Percentiles rank a stretch among this genome's conserved stretches.
Evolutionary conservation across 2,329 filamentous ascomycete genomes (phyloP).

Genomic region (Fusarium duplospermum): DNA sequence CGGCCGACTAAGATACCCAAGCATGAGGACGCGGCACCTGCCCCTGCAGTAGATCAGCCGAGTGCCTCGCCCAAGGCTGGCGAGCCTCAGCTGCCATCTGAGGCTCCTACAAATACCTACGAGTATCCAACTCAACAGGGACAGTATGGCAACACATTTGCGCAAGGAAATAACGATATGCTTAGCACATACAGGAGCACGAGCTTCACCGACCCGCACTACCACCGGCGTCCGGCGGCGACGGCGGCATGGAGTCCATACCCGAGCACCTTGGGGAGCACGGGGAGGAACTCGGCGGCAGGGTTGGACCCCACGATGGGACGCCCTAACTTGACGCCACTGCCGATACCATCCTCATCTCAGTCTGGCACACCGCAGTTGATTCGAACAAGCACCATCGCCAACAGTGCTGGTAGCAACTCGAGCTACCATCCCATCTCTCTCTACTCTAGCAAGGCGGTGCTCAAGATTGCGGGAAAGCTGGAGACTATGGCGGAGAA

Average conservation of each 20-base stretch:
- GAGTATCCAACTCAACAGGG: conserved; percentile 58
- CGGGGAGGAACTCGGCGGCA: conserved; percentile 55
- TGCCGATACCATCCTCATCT: conserved; percentile 60
- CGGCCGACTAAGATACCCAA: conserved; percentile 51
- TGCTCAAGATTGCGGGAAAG: conserved; percentile 86
- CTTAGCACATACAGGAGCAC: conserved; percentile 65
- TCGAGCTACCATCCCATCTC: conserved; percentile 80
- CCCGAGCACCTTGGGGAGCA: conserved; percentile 53
- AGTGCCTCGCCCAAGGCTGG: conserved; percentile 57
- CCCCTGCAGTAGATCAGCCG: conserved; percentile 52
- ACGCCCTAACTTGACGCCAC: conserved; percentile 59
- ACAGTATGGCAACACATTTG: conserved; percentile 54
- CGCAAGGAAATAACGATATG: conserved; percentile 62
- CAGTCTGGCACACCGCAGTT: conserved; percentile 58
- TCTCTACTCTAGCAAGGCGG: conserved; percentile 85
- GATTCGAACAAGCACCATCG: conserved; percentile 67
- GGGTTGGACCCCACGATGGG: conserved; percentile 57
- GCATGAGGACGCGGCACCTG: conserved; percentile 53
- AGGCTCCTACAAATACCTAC: conserved; percentile 57
- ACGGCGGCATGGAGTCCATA: conserved; percentile 57
- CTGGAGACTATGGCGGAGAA: conserved; percentile 84
- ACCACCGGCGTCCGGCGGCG: conserved; percentile 52
- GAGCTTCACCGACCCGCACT: conserved; percentile 63
- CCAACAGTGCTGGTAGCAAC: conserved; percentile 50
- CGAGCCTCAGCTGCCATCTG: conserved; percentile 52